Conservation (phyloP, 2,329 filamentous ascomycete genomes). For the Penicillium brasilianum region DNA sequence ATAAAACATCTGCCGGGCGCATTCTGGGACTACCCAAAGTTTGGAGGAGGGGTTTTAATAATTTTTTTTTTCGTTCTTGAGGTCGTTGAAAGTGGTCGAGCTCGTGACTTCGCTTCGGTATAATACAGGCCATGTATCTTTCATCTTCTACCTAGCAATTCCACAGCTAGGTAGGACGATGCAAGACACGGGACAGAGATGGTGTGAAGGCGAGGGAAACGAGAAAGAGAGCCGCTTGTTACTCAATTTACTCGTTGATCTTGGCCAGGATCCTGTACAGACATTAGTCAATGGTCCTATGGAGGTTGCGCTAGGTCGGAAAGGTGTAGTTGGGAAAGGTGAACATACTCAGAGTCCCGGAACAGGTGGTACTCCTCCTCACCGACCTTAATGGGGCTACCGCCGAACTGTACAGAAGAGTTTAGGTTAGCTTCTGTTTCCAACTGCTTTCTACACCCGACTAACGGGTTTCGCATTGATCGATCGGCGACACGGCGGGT, state of each 20-base stretch:
- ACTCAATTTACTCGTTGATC: slow-evolving; percentile 84
- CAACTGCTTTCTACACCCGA: neutral
- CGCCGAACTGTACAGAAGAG: slow-evolving; percentile 72
- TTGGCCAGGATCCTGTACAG: slow-evolving; percentile 86
- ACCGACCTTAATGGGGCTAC: slow-evolving; percentile 93
- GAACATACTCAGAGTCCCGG: slow-evolving; percentile 93
- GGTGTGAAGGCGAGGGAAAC: slow-evolving; percentile 26
- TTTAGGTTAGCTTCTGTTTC: slow-evolving; percentile 25
- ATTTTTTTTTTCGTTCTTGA: slow-evolving; percentile 35
- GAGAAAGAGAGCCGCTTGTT: slow-evolving; percentile 17
- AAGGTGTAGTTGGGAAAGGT: neutral
- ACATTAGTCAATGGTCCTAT: slow-evolving; percentile 23
- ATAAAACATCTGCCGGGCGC: slow-evolving; percentile 3
- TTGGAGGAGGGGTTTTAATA: slow-evolving; percentile 27
- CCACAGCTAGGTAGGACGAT: slow-evolving; percentile 21
- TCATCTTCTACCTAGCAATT: slow-evolving; percentile 16
- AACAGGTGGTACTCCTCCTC: slow-evolving; percentile 96
- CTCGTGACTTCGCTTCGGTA: slow-evolving; percentile 41
- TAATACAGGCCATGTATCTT: slow-evolving; percentile 37
- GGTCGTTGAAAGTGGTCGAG: slow-evolving; percentile 31
- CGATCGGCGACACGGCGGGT: slow-evolving; percentile 19
- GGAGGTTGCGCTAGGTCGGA: neutral
- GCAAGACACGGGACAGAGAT: slow-evolving; percentile 20
- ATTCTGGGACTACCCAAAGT: slow-evolving; percentile 14
- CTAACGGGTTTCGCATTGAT: neutral